Evolutionary conservation across 2,329 filamentous ascomycete genomes (phyloP).

Genomic region (Chaetothyriales sp.): DNA sequence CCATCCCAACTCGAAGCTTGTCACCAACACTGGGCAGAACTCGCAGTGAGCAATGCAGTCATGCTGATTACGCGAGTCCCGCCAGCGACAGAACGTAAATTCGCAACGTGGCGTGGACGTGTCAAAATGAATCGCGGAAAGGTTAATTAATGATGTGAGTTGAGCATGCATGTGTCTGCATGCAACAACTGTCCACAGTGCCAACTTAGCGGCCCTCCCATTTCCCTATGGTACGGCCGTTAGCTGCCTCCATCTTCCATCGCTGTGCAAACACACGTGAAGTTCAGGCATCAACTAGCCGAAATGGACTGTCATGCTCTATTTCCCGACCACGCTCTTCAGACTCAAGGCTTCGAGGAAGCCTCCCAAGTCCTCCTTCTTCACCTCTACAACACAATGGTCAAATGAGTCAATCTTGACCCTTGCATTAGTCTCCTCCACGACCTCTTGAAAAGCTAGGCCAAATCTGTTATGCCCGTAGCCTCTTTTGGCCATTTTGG

Average conservation of each 20-base stretch:
- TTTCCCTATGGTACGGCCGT: too few relatives aligned
- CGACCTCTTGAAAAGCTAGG: constrained; percentile 88
- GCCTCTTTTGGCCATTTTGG: constrained; percentile 39
- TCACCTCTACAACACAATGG: constrained; percentile 93
- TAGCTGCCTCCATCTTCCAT: neutral
- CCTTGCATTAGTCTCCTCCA: constrained; percentile 75
- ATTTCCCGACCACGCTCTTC: constrained; percentile 59
- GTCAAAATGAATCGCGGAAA: too few relatives aligned
- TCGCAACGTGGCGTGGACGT: too few relatives aligned
- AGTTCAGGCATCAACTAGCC: neutral
- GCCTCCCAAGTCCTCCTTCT: constrained; percentile 79
- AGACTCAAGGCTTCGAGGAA: constrained; percentile 87
- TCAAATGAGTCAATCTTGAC: constrained; percentile 95
- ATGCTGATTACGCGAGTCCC: too few relatives aligned
- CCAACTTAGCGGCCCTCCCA: too few relatives aligned
- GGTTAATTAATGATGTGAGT: too few relatives aligned
- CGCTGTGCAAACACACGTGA: neutral
- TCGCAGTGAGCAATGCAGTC: too few relatives aligned
- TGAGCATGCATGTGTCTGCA: too few relatives aligned
- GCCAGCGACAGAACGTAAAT: too few relatives aligned
- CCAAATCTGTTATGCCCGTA: constrained; percentile 82
- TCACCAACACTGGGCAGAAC: too few relatives aligned
- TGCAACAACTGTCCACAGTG: too few relatives aligned
- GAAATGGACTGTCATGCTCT: neutral
- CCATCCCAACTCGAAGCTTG: too few relatives aligned